A percentile compares a stretch with the other conserved stretches of the same genome.
phyloP scores from a whole-genome alignment of 2,329 filamentous ascomycete species.

The Ophiostoma novo-ulmi region DNA sequence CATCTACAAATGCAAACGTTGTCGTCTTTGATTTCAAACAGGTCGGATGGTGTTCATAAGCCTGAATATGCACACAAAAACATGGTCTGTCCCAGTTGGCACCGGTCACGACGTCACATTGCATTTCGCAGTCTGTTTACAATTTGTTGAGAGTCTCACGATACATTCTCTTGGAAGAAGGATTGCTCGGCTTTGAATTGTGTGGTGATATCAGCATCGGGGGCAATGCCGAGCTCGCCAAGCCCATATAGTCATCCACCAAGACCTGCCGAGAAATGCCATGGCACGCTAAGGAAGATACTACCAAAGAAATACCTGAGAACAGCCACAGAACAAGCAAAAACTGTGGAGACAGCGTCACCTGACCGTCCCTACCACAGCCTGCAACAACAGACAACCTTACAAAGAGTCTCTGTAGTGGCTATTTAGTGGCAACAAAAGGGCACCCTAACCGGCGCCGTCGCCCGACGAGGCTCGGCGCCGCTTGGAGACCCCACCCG shows the following conservation, averaged over 20 bases:
- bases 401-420: not conserved
- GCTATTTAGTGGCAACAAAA: not conserved
- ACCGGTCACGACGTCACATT: not conserved
- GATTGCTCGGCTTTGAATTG: not conserved
- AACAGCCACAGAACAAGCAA: not conserved
- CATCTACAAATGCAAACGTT: not conserved
- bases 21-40: not conserved
- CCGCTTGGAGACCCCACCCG: slow-evolving; percentile 13
- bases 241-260: not conserved
- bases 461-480: slow-evolving; percentile 20
- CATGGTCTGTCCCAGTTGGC: not conserved
- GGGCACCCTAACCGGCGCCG: slow-evolving; percentile 5
- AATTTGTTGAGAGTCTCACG: not conserved
- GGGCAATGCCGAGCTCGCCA: not conserved
- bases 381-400: not conserved
- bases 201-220: not conserved
- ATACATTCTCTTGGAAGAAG: not conserved
- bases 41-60: not conserved
- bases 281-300: slow-evolving; percentile 6
- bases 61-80: not conserved
- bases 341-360: not conserved
- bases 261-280: slow-evolving; percentile 15
- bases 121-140: not conserved
- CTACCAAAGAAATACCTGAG: not conserved
- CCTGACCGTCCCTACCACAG: not conserved